phyloP scores from a whole-genome alignment of 495 filamentous ascomycete species.

The Aspergillus steynii region DNA sequence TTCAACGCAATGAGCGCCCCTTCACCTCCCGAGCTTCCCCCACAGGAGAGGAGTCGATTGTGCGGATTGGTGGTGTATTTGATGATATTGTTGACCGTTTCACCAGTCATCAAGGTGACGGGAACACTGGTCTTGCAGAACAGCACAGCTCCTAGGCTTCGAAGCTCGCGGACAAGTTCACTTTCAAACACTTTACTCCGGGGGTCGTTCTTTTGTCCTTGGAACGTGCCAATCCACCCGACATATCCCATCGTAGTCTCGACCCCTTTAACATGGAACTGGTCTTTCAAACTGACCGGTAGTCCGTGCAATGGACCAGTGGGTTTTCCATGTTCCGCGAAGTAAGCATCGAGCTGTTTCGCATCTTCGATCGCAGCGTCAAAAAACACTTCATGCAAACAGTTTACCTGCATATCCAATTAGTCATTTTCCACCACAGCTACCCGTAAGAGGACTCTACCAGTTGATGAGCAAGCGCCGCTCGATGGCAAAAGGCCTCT shows the following conservation, averaged over 20 bases:
- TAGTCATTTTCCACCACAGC: background rate
- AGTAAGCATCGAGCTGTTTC: slow-evolving; percentile 57
- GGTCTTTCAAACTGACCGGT: slow-evolving; percentile 68
- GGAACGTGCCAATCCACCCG: slow-evolving; percentile 52
- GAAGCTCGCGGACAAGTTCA: slow-evolving; percentile 53
- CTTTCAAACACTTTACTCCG: slow-evolving; percentile 42
- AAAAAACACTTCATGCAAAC: slow-evolving; percentile 66
- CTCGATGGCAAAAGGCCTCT: slow-evolving; percentile 57
- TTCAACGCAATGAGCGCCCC: slow-evolving; percentile 56
- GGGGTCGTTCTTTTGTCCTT: slow-evolving; percentile 46
- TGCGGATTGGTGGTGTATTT: slow-evolving; percentile 51
- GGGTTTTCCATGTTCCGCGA: slow-evolving; percentile 45
- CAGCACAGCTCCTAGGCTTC: slow-evolving; percentile 59
- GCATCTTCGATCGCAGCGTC: slow-evolving; percentile 60
- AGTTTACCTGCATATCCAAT: slow-evolving; percentile 43
- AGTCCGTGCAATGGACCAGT: slow-evolving; percentile 64
- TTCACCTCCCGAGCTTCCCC: slow-evolving; percentile 65
- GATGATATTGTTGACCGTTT: slow-evolving; percentile 60
- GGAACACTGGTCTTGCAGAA: slow-evolving; percentile 69
- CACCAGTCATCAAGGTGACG: slow-evolving; percentile 59
- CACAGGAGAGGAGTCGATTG: slow-evolving; percentile 48
- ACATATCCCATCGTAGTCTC: slow-evolving; percentile 69
- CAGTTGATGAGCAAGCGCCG: slow-evolving; percentile 58
- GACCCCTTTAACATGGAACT: slow-evolving; percentile 65
- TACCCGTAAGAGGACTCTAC: slow-evolving; percentile 26